These are phyloP conservation scores for Chrysanthemum makinoi DNA, from an alignment of 129 eudicot genomes.

Conservation along the genomic window DNA sequence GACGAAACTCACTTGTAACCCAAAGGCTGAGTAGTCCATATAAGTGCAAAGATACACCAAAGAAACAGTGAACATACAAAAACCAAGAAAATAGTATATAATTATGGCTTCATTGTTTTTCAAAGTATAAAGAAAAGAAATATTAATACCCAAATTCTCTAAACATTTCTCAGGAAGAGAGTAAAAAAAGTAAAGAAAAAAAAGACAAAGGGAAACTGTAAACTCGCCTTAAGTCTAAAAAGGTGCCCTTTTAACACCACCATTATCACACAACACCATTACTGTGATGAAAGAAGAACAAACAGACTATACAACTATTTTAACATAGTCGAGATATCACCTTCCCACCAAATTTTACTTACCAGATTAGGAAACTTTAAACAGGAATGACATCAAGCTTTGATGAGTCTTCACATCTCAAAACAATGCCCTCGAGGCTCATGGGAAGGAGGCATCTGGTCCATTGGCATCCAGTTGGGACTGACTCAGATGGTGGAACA, in stretches of 20 bases:
- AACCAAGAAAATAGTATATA: conserved; percentile 27
- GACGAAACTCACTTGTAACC: no score
- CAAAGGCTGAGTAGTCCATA: background rate
- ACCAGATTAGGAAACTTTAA: conserved; percentile 28
- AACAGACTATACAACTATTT: conserved; percentile 49
- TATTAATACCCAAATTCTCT: conserved; percentile 26
- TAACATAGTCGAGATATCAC: conserved; percentile 29
- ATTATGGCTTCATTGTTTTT: conserved; percentile 27
- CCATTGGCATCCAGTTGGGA: conserved; percentile 70
- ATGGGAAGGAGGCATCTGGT: conserved; percentile 59
- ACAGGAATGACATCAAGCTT: conserved; percentile 70
- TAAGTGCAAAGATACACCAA: background rate
- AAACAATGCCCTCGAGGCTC: conserved; percentile 57
- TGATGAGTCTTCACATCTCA: conserved; percentile 70
- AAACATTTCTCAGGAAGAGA: conserved; percentile 25
- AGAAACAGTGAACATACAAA: background rate
- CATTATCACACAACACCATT: conserved; percentile 39
- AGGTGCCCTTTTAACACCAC: conserved; percentile 31
- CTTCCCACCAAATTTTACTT: conserved; percentile 20
- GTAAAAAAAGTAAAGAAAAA: conserved; percentile 11
- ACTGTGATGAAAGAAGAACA: conserved; percentile 30
- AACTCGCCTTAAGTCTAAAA: conserved; percentile 30
- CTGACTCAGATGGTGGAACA: conserved; percentile 60
- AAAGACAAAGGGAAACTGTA: conserved; percentile 19
- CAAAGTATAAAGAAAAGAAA: conserved; percentile 27